These are phyloP conservation scores for Amanita polypyramis DNA, from an alignment of 768 basidiomycete genomes.

Conservation along the genomic window DNA sequence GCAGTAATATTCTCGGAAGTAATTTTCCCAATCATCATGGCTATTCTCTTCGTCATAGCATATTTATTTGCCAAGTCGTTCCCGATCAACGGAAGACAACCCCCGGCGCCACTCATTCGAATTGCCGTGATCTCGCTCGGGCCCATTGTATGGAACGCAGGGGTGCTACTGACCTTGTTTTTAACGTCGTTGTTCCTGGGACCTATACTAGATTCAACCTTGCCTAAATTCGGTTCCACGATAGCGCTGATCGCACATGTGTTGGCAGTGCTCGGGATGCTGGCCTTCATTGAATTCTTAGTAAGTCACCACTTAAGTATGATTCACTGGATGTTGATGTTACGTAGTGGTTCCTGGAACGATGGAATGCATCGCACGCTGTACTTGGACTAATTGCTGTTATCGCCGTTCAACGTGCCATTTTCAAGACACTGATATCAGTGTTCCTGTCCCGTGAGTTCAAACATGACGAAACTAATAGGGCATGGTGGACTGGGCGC, in stretches of 20 bases:
- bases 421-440: conserved; percentile 90
- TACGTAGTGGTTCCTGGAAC: conserved; percentile 83
- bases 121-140: conserved; percentile 90
- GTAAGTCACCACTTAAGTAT: conserved; percentile 33
- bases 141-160: conserved; percentile 93
- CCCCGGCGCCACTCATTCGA: conserved; percentile 81
- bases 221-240: conserved; percentile 83
- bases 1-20: conserved; percentile 84
- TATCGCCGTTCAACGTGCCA: conserved; percentile 82
- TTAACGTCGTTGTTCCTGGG: conserved; percentile 87
- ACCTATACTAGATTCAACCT: conserved; percentile 75
- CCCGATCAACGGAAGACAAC: conserved; percentile 51
- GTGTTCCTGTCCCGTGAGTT: conserved; percentile 95
- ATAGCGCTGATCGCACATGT: conserved; percentile 88
- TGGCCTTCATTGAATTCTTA: conserved; percentile 95
- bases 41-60: conserved; percentile 74
- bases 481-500: conserved; percentile 97
- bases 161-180: conserved; percentile 79
- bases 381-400: conserved; percentile 89
- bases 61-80: conserved; percentile 93
- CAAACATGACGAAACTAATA: conserved; percentile 98
- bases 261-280: conserved; percentile 73
- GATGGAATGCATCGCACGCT: conserved; percentile 87
- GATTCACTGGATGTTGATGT: conserved; percentile 10
- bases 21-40: conserved; percentile 78